Evolutionary conservation across 1,284 basidiomycete genomes (phyloP), one percentile per base, ranked within the genome.

Genomic region (Wolfiporia cocos): DNA sequence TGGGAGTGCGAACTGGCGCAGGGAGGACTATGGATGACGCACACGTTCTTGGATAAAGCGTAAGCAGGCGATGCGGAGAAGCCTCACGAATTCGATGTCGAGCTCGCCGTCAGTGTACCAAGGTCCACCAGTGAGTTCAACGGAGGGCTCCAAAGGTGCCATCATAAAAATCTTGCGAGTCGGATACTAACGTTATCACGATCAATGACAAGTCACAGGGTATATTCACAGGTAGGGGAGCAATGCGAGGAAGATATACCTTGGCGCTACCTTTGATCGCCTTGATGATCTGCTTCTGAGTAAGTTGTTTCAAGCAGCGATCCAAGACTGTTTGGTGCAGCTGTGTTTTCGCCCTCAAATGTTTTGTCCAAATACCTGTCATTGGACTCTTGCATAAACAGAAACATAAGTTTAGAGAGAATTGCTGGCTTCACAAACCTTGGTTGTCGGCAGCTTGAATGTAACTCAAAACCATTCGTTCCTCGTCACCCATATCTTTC

Each of bases 51-150:
- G 73, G 45, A 95, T 84, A 46, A 82, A 86, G 52, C 76, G 81
- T 51, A 78, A 69, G 62, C 75, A 89, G 43, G 86, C 81, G 49
- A 75, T 76, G 38, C 74, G 80, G 24, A 95, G 66, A 41, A 83
- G 75, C 50, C 85, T 81, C 57, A 95, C 92, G 57, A 94, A 92
- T 52, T 89, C 89, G 0, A 80, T 85, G 61, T 95, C 92, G 17
- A 94, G 76, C 58, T 95, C 92, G 58, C 90, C 92, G 56, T 95
- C 92, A 4, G 88, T 92, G 55, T 92, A 95, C 92, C 92, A 95
- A 10, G 92, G 90, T 1, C 92, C 92, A 29, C 92, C 92, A 0
- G 89, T 92, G 35, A 95, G 65, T 43, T 89, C 82, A 22, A 87
- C 79, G 1, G 87, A 89, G 1, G 92, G 92, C 37, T 87, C 81